Evolutionary conservation across 23 red algal genomes (phyloP), one percentile per base, ranked within the genome.

Genomic region (Gracilaria gracilis): DNA sequence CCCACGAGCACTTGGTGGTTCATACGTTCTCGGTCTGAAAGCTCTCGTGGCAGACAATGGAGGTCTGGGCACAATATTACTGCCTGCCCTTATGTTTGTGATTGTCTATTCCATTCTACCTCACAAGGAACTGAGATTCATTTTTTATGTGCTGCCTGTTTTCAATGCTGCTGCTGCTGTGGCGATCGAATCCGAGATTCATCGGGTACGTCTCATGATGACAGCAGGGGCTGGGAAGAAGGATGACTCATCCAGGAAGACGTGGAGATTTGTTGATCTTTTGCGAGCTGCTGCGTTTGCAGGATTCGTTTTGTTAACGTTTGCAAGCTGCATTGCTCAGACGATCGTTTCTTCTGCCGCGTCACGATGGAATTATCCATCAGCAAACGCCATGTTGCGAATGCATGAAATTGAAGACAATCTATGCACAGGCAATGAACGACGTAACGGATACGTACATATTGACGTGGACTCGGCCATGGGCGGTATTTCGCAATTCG

Each of bases 121-220:
- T 24, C 97, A 95, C 90, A 98, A 98, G 67, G 97, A 96, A 67
- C 85, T 99, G 59, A 84, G 94, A 24, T 99, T 96, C 67, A 86
- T 96, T 19, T 92, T 99, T 46, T 94, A 94, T 57, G 91, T 80
- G 11, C 13, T 96, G 17, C 97, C 97, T 4, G 79, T 85, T 14
- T 58, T 89, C 20, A 96, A 96, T 67, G 67, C 88, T 0, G 84
- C 54, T 5, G 91, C 94, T 12, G 97, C 86, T 42, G 87, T 85
- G 33, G 91, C 38, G 0, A 23, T 99, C 7, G 87, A 57, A 51
- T 51, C 13, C 14, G 75, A 51, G 24, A 15, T 89, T 50, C 42
- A 31, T 19, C 28, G 58, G 29, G 4, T 67, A 25, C 32, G 31
- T 46, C 33, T 32, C 17, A 5, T 19, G 20, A 11, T 29, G 28